These are phyloP conservation scores for Astraeus odoratus DNA, from an alignment of 768 basidiomycete genomes.

Conservation along the genomic window DNA sequence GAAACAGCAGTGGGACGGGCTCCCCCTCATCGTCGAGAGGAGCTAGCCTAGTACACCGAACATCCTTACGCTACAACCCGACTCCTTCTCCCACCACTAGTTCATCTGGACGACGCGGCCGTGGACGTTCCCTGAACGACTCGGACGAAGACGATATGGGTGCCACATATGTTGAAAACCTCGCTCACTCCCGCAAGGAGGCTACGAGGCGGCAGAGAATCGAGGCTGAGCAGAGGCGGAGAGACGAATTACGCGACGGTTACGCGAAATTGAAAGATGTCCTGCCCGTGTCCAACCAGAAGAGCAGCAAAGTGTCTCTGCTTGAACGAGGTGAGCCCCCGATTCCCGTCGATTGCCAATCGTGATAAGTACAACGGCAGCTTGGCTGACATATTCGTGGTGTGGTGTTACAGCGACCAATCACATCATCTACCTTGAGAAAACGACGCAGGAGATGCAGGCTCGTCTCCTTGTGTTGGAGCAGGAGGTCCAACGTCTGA, in stretches of 20 bases:
- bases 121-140: constrained; percentile 63
- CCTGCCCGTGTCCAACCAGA: constrained; percentile 81
- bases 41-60: constrained; percentile 70
- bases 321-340: constrained; percentile 69
- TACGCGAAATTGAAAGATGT: constrained; percentile 86
- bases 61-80: constrained; percentile 65
- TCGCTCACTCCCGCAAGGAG: constrained; percentile 76
- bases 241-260: constrained; percentile 86
- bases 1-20: constrained; percentile 66
- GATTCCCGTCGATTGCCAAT: constrained; percentile 1
- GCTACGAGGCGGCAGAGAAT: constrained; percentile 79
- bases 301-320: constrained; percentile 84
- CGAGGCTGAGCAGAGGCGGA: constrained; percentile 83
- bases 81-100: constrained; percentile 73
- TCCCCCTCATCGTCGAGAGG: constrained; percentile 75
- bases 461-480: constrained; percentile 60
- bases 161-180: constrained; percentile 56
- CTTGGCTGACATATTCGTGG: background rate
- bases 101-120: constrained; percentile 60
- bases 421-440: constrained; percentile 69
- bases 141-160: constrained; percentile 76
- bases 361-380: background rate
- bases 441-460: constrained; percentile 64
- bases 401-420: constrained; percentile 52
- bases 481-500: constrained; percentile 62